Base-by-base conservation (phyloP, 805 yeast species). In the Jamesozyma lodderae region DNA sequence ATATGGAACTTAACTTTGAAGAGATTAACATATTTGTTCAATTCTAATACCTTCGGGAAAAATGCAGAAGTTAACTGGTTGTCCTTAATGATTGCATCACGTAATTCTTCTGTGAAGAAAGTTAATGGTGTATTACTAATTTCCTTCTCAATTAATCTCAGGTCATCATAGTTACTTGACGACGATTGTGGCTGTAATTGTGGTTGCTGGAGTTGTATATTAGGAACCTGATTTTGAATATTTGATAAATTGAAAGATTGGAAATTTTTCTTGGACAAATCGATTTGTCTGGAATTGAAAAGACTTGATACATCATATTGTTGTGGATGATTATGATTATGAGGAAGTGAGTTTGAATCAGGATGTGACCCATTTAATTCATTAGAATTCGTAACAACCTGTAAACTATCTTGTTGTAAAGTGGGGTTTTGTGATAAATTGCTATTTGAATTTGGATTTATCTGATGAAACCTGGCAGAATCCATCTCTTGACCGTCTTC, bases 1-100 rank as follows among this genome's bases (percentile, higher is more conserved):
- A 74, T 75, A 63, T 82, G 81, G 60, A 86, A 87, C 52, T 85
- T 87, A 36, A 72, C 68, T 46, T 76, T 83, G 61, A 77, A 88
- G 10, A 87, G 66, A n/a, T 73, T 69, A 48, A 81, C 72, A 57
- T 84, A 88, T 33, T 75, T 72, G 55, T 85, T 87, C 49, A 88
- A 63, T 48, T 87, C 95, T 17, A 75, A 77, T 35, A 80, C 63
- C 8, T 78, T 73, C 0, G 95, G 95, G 47, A 87, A 79, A 48
- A 81, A 79, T 13, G 69, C 62, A 16, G 73, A 70, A 19, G 68
- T 58, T 41, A 82, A 59, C 44, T 73, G 69, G 53, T 80, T 76
- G 22, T 66, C 62, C 21, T 49, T 52, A 52, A 82, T 64, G 30
- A 83, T 81, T 31, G 69, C 64, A 13, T 57, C 44, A 38, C 88